Evolutionary conservation across 208 protist genomes (phyloP).

Genomic region (Strigomonas galati): DNA sequence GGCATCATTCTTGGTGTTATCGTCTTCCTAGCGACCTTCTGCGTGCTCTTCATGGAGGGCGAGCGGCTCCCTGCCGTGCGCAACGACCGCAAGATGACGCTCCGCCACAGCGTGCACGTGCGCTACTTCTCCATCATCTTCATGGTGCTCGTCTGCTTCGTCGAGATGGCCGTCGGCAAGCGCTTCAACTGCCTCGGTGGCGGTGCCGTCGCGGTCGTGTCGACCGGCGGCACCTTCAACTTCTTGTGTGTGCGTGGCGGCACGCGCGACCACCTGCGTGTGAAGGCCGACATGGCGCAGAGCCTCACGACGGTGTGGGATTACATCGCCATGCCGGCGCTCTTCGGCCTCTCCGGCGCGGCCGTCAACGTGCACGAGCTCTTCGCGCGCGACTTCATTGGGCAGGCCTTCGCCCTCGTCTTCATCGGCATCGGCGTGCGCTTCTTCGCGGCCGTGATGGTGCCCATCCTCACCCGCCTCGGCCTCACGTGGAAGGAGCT

Average conservation of each 20-base stretch:
- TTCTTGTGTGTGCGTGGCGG: conserved; percentile 39
- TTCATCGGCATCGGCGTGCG: conserved; percentile 43
- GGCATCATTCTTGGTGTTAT: conserved; percentile 36
- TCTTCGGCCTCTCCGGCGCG: conserved; percentile 50
- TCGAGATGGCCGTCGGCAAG: conserved; percentile 25
- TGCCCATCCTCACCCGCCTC: conserved; percentile 31
- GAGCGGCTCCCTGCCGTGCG: conserved; percentile 35
- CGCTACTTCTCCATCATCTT: conserved; percentile 35
- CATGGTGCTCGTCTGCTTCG: conserved; percentile 38
- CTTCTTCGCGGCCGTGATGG: conserved; percentile 31
- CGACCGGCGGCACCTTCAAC: conserved; percentile 39
- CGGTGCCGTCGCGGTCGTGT: conserved; percentile 30
- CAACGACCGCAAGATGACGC: conserved; percentile 27
- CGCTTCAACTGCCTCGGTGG: conserved; percentile 36
- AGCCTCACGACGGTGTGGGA: conserved; percentile 45
- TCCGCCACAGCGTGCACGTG: conserved; percentile 47
- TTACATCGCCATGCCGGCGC: conserved; percentile 53
- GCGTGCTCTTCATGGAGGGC: conserved; percentile 45
- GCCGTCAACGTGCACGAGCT: conserved; percentile 40
- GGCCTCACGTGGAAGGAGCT: conserved; percentile 37
- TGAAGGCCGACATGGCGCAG: conserved; percentile 44
- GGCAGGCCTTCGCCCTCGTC: conserved; percentile 31
- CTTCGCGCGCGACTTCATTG: conserved; percentile 38
- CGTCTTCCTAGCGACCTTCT: conserved; percentile 39
- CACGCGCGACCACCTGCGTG: conserved; percentile 26